Conservation (phyloP, 2,329 filamentous ascomycete species). For the Bertia moriformis region DNA sequence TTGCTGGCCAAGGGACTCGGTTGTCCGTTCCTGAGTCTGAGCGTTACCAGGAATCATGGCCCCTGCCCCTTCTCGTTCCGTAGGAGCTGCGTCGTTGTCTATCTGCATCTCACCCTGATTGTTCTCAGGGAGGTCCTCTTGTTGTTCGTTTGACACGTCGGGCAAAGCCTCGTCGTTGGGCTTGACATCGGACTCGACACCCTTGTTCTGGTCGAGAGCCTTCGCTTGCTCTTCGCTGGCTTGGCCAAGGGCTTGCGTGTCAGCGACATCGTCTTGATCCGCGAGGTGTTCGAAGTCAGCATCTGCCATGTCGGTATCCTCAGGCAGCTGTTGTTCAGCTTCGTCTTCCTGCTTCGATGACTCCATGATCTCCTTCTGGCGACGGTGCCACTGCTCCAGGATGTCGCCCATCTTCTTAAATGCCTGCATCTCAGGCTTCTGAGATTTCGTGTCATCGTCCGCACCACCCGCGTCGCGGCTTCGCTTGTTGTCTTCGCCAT, state of each 20-base stretch:
- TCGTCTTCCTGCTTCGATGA: conserved; percentile 36
- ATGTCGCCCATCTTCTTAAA: conserved; percentile 93
- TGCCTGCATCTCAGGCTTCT: conserved; percentile 41
- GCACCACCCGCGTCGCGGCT: conserved; percentile 24
- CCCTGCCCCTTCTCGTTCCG: not conserved
- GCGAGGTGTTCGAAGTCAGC: conserved; percentile 89
- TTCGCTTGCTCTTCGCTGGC: conserved; percentile 63
- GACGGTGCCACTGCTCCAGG: conserved; percentile 81
- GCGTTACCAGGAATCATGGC: conserved; percentile 16
- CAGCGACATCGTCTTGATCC: conserved; percentile 67
- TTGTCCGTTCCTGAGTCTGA: conserved; percentile 11
- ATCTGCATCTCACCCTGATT: conserved; percentile 13
- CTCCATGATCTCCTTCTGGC: conserved; percentile 68
- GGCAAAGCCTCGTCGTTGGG: conserved; percentile 22
- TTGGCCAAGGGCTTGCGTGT: conserved; percentile 80
- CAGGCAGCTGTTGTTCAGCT: conserved; percentile 30
- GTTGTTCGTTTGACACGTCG: conserved; percentile 33
- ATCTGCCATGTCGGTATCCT: conserved; percentile 49
- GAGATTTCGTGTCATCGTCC: conserved; percentile 14
- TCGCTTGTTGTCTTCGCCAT: conserved; percentile 23
- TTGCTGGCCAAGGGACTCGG: conserved; percentile 13
- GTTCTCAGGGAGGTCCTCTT: conserved; percentile 42
- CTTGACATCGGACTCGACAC: conserved; percentile 21
- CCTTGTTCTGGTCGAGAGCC: conserved; percentile 17
- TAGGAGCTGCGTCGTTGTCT: not conserved